phyloP scores from a whole-genome alignment of 441 rosid species.

The Arabidopsis hybrid region DNA sequence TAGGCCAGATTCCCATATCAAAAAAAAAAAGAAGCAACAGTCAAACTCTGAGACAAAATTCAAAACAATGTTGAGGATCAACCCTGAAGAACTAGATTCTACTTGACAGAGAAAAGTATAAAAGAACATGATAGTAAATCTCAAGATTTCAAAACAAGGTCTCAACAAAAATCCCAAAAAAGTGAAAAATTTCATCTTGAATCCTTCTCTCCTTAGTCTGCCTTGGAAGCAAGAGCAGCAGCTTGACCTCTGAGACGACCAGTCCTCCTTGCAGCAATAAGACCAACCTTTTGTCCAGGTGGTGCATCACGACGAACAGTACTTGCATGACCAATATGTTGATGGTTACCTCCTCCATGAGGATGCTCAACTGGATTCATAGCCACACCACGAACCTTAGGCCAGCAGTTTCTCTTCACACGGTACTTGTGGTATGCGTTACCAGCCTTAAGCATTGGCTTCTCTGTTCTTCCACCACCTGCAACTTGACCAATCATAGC shows the following conservation, averaged over 20 bases:
- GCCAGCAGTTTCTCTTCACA: slow-evolving; percentile 98
- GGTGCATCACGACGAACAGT: slow-evolving; percentile 94
- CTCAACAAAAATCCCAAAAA: slow-evolving; percentile 13
- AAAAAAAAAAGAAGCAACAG: too few relatives aligned
- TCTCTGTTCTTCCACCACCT: slow-evolving; percentile 97
- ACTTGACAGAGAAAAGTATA: not conserved
- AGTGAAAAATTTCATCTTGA: slow-evolving; percentile 11
- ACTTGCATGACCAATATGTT: slow-evolving; percentile 94
- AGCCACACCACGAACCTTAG: slow-evolving; percentile 98
- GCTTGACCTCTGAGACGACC: slow-evolving; percentile 97
- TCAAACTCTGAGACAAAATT: too few relatives aligned
- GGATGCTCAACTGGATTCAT: slow-evolving; percentile 99
- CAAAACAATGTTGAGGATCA: not conserved
- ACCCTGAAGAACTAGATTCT: not conserved
- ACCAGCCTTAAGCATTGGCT: slow-evolving; percentile 92
- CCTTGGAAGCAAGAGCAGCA: slow-evolving; percentile 87
- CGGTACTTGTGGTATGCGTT: slow-evolving; percentile 91
- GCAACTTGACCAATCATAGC: slow-evolving; percentile 89
- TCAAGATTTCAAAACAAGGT: slow-evolving; percentile 14
- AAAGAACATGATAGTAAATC: not conserved
- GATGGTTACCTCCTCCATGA: slow-evolving; percentile 98
- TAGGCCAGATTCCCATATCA: too few relatives aligned
- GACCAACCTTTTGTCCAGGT: slow-evolving; percentile 96
- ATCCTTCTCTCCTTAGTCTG: slow-evolving; percentile 52
- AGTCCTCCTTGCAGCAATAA: slow-evolving; percentile 93